Base-by-base conservation (phyloP, 257 asterid species). In the Prunella vulgaris region DNA sequence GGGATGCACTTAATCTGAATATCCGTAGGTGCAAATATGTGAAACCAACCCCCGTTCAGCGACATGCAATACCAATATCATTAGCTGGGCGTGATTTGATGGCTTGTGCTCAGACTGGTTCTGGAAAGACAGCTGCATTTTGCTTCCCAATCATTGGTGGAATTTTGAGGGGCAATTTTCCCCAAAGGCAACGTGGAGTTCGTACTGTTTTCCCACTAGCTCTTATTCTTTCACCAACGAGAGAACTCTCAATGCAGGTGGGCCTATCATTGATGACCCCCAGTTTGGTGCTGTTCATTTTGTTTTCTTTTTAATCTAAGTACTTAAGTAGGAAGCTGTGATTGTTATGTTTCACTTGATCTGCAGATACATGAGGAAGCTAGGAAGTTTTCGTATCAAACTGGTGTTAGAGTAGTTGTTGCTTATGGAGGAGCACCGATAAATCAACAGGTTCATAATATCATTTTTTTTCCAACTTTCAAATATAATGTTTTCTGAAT, bases 81-180 rank as follows among this genome's bases (percentile, higher is more conserved):
- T 73, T 86, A 35, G 95, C 86, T 10, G 90, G 93, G 44, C 77
- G 96, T 58, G 96, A 88, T 77, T 66, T 88, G 76, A 88, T 88
- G 96, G 96, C 96, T 25, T 88, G 96, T 75, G 96, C 96, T 70
- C 96, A 88, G 76, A 88, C 96, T 3, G 96, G 96, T 10, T 88
- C 93, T 2, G 95, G 95, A 5, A 88, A 88, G 82, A 88, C 95
- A 2, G 95, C 93, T n/a, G 95, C 95, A 5, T 88, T 88, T 79
- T 88, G 96, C 83, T 88, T 88, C 78, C 96, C 96, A 2, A 86
- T 88, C 27, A 88, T 88, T 61, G 78, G 90, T 78, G 93, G 96
- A 73, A 88, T 88, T 74, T 78, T 88, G 81, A 83, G 70, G 63
- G 96, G 88, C 10, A 33, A 74, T 27, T 66, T 75, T 51, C 78